phyloP scores from a whole-genome alignment of 78 protist species.

The Cavenderia fasciculata region DNA sequence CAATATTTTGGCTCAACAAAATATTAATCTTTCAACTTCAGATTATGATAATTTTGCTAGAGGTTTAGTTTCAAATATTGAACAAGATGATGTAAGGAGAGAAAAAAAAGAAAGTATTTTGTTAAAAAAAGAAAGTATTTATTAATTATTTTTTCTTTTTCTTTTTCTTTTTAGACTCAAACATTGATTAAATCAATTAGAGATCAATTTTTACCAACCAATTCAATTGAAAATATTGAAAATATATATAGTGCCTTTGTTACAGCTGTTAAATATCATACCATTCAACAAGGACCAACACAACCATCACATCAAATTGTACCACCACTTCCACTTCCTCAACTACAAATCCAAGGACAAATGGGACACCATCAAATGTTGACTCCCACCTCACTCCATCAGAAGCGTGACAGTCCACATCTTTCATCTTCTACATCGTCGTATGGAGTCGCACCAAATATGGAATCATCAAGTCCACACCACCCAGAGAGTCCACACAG shows the following conservation, averaged over 20 bases:
- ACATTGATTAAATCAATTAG: slow-evolving; percentile 55
- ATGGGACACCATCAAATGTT: slow-evolving; percentile 7
- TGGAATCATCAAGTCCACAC: no score
- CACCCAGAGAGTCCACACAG: neutral
- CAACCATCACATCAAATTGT: slow-evolving; percentile 6
- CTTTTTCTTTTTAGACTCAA: neutral
- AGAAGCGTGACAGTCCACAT: neutral
- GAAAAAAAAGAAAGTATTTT: neutral
- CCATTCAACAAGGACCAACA: slow-evolving; percentile 9
- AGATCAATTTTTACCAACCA: slow-evolving; percentile 34
- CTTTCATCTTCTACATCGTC: no score
- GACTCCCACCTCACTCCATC: neutral
- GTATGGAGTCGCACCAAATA: no score
- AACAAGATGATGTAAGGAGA: slow-evolving; percentile 47
- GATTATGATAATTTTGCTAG: slow-evolving; percentile 55
- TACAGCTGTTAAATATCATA: slow-evolving; percentile 47
- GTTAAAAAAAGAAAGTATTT: neutral
- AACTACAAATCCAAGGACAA: slow-evolving; percentile 46
- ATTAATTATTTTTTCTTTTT: neutral
- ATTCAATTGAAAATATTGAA: slow-evolving; percentile 60
- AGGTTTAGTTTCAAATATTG: slow-evolving; percentile 50
- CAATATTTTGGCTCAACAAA: no score
- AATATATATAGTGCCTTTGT: slow-evolving; percentile 51
- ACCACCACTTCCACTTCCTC: slow-evolving; percentile 1
- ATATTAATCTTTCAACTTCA: slow-evolving; percentile 20